phyloP scores from a whole-genome alignment of 2,329 filamentous ascomycete species.

The Ilyonectria destructans region DNA sequence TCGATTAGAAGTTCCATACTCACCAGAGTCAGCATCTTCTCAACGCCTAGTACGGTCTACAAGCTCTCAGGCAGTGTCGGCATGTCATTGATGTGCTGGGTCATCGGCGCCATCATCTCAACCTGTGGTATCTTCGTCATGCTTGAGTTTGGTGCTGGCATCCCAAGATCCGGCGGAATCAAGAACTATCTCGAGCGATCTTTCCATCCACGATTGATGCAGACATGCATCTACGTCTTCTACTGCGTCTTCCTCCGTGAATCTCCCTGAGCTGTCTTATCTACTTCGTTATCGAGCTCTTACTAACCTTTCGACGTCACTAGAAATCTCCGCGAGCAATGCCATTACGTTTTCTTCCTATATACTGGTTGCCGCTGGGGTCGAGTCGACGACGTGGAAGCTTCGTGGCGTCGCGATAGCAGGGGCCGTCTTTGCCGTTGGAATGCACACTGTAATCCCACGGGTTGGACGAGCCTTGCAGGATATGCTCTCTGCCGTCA shows the following conservation, averaged over 20 bases:
- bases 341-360: slow-evolving; percentile 34
- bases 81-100: slow-evolving; percentile 47
- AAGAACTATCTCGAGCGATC: slow-evolving; percentile 48
- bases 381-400: slow-evolving; percentile 29
- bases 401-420: slow-evolving; percentile 29
- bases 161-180: slow-evolving; percentile 44
- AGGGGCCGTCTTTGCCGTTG: slow-evolving; percentile 15
- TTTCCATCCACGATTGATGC: slow-evolving; percentile 40
- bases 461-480: slow-evolving; percentile 23
- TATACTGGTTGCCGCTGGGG: slow-evolving; percentile 22
- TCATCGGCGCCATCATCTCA: slow-evolving; percentile 42
- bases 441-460: slow-evolving; percentile 21
- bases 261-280: background rate
- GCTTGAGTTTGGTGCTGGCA: slow-evolving; percentile 45
- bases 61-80: slow-evolving; percentile 43
- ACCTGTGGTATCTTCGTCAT: slow-evolving; percentile 45
- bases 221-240: slow-evolving; percentile 45
- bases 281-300: no score
- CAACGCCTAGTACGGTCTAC: slow-evolving; percentile 43
- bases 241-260: slow-evolving; percentile 43
- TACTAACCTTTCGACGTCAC: background rate
- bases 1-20: background rate
- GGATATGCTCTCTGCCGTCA: slow-evolving; percentile 26
- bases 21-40: slow-evolving; percentile 40
- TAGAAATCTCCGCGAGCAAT: slow-evolving; percentile 31